These are phyloP conservation scores for Ampelocalamus luodianensis DNA, from an alignment of 176 grass and related monocot species.

Conservation along the genomic window DNA sequence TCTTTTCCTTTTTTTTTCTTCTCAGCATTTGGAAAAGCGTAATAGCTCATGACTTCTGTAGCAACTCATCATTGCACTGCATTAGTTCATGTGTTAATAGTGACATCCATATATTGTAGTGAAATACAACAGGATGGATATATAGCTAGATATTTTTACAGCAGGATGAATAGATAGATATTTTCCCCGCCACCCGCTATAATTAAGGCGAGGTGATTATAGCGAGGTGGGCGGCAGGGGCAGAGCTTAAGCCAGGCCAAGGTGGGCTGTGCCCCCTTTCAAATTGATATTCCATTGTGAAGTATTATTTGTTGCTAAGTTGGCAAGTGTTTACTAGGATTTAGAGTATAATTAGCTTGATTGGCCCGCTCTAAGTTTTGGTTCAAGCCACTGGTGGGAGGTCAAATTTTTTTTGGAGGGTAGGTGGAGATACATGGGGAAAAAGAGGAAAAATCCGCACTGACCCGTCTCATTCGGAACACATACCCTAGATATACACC, in stretches of 20 bases:
- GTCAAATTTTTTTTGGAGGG: not conserved
- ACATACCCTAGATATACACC: conserved; percentile 22
- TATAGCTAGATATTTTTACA: not conserved
- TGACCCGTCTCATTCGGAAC: not conserved
- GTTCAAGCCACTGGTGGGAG: not conserved
- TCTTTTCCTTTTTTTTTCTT: not conserved
- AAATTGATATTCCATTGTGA: too few species aligned
- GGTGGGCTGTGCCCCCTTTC: too few species aligned
- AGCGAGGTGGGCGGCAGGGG: not conserved
- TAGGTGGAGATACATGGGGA: not conserved
- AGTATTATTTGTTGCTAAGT: too few species aligned
- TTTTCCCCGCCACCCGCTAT: not conserved
- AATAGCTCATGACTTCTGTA: conserved; percentile 22
- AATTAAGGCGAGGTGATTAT: not conserved
- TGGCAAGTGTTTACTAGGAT: too few species aligned
- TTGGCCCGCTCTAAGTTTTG: too few species aligned
- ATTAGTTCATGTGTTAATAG: not conserved
- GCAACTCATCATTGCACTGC: conserved; percentile 3
- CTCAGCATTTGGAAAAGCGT: not conserved
- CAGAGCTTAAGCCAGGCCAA: too few species aligned
- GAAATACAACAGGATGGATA: not conserved
- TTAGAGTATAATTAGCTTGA: too few species aligned
- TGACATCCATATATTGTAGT: not conserved
- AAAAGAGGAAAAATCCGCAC: not conserved
- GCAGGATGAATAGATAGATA: not conserved